These are phyloP conservation scores for Penicillium nordicum DNA, from an alignment of 2,329 filamentous ascomycete species.

Conservation along the genomic window DNA sequence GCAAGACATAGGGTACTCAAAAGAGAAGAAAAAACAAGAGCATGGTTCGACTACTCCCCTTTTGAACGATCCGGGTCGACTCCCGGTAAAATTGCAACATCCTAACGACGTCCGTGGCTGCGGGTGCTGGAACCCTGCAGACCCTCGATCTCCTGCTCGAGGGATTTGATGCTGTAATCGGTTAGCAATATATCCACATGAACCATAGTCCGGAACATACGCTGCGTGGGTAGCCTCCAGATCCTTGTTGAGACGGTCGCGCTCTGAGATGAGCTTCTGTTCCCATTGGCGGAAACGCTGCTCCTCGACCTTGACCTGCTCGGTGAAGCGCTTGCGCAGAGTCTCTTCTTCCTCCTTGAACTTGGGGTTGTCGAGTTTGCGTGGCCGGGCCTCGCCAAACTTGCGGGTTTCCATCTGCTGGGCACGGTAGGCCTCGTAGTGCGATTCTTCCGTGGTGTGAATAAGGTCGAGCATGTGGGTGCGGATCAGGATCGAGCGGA, in stretches of 20 bases:
- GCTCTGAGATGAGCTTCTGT: constrained; percentile 98
- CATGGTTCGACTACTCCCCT: constrained; percentile 27
- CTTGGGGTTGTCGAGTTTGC: constrained; percentile 99
- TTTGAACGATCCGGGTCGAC: constrained; percentile 22
- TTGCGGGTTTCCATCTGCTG: constrained; percentile 99
- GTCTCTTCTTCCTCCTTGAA: constrained; percentile 99
- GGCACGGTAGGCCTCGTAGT: constrained; percentile 98
- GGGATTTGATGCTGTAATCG: constrained; percentile 46
- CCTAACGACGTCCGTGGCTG: constrained; percentile 86
- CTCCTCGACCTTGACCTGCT: constrained; percentile 99
- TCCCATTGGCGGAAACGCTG: constrained; percentile 99
- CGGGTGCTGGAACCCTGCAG: constrained; percentile 89
- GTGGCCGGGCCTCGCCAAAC: constrained; percentile 93
- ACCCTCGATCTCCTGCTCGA: constrained; percentile 83
- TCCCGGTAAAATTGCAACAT: constrained; percentile 17
- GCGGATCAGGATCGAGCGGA: constrained; percentile 96
- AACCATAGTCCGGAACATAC: constrained; percentile 35
- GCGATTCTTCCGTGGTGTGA: constrained; percentile 97
- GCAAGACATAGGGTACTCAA: constrained; percentile 37
- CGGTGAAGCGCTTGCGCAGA: constrained; percentile 96
- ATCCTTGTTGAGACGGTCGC: constrained; percentile 99
- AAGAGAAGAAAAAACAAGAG: constrained; percentile 33
- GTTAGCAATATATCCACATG: constrained; percentile 26
- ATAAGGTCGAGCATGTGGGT: constrained; percentile 99
- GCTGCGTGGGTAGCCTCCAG: constrained; percentile 94